Evolutionary conservation across 257 asterid genomes (phyloP).

Genomic region (Solanum habrochaites): DNA sequence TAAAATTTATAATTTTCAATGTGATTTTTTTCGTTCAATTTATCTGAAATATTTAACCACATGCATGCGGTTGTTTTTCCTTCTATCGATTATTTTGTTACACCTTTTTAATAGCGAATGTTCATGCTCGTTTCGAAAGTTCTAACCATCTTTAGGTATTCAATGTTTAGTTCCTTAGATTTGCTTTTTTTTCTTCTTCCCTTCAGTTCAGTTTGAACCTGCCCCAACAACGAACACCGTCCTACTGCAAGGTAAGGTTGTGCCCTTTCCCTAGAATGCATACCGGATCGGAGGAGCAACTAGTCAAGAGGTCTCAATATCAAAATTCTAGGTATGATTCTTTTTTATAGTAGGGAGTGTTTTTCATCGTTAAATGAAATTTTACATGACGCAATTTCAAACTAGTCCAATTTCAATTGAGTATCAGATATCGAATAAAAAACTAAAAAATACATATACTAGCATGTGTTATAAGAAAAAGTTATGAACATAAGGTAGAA

Average conservation of each 20-base stretch:
- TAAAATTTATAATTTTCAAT: not conserved
- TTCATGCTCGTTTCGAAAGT: too few relatives aligned
- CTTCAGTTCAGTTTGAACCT: too few relatives aligned
- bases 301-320: not conserved
- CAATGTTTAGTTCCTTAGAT: too few relatives aligned
- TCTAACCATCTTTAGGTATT: too few relatives aligned
- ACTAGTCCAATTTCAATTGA: fast-evolving
- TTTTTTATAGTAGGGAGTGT: too few relatives aligned
- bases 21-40: not conserved
- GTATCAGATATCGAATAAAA: fast-evolving
- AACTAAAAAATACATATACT: too few relatives aligned
- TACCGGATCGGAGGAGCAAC: not conserved
- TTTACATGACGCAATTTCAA: fast-evolving
- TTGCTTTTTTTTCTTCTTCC: not conserved
- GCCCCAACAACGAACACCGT: not conserved
- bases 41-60: too few relatives aligned
- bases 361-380: too few relatives aligned
- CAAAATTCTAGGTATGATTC: too few relatives aligned
- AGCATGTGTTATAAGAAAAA: too few relatives aligned
- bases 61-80: not conserved
- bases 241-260: fast-evolving
- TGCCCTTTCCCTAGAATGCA: too few relatives aligned
- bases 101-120: not conserved
- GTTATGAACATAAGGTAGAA: not conserved
- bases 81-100: too few relatives aligned